Evolutionary conservation across 2,329 filamentous ascomycete genomes (phyloP).

Genomic region (Colletotrichum scovillei): DNA sequence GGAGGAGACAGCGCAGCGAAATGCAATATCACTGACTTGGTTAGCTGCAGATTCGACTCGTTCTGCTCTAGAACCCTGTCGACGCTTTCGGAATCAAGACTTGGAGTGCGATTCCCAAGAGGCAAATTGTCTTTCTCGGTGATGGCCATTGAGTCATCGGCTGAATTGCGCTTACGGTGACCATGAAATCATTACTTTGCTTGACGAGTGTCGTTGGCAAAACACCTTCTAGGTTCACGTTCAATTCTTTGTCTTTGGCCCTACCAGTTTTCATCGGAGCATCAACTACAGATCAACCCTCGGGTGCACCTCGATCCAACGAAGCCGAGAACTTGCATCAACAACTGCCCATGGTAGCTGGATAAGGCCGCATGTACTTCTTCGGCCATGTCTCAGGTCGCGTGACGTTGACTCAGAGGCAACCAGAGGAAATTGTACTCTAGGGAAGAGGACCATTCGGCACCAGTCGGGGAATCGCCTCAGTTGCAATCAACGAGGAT

Average conservation of each 20-base stretch:
- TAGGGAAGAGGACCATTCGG: slow-evolving; percentile 1
- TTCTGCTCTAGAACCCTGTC: slow-evolving; percentile 9
- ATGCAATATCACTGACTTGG: slow-evolving; percentile 10
- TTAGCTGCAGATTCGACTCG: background rate
- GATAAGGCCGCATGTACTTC: background rate
- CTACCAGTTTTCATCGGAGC: background rate
- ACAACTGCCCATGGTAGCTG: background rate
- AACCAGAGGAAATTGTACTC: background rate
- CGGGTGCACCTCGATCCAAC: background rate
- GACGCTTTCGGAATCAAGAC: slow-evolving; percentile 4
- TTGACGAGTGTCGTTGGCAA: too few species aligned
- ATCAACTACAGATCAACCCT: too few species aligned
- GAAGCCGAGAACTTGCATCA: background rate
- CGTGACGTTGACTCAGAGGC: background rate
- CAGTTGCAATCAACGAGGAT: background rate
- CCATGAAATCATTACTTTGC: background rate
- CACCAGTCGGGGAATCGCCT: background rate
- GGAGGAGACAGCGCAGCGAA: slow-evolving; percentile 21
- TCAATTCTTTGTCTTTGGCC: background rate
- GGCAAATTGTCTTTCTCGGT: background rate
- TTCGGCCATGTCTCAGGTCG: slow-evolving; percentile 3
- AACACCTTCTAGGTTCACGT: background rate
- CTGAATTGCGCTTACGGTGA: too few species aligned
- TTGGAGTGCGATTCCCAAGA: background rate
- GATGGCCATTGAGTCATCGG: slow-evolving; percentile 21